phyloP scores from a whole-genome alignment of 139 green algal genomes.

The Yamagishiella unicocca region DNA sequence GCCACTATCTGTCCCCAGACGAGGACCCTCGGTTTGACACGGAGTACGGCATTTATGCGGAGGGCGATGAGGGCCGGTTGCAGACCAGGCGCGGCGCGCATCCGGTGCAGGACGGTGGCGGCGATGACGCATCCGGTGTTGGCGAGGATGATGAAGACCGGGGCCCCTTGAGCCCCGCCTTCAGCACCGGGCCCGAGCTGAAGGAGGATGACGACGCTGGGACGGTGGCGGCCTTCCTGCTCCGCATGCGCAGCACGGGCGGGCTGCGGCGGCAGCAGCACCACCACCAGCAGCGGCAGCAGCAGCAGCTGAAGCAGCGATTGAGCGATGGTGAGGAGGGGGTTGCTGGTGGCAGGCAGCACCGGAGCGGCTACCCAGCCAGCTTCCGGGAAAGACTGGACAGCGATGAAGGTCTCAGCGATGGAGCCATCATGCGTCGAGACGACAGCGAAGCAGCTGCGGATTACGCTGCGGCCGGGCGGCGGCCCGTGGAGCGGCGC shows the following conservation, averaged over 20 bases:
- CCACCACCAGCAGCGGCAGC: neutral
- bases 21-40: neutral
- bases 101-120: neutral
- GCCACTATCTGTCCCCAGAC: conserved; percentile 8
- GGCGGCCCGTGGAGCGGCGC: too few species aligned
- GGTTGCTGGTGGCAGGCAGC: too few species aligned
- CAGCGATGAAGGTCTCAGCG: too few species aligned
- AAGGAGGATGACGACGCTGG: conserved; percentile 5
- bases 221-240: neutral
- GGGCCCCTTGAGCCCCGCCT: neutral
- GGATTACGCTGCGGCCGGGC: too few species aligned
- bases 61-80: neutral
- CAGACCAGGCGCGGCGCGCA: neutral
- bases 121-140: neutral
- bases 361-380: too few species aligned
- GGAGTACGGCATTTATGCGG: neutral
- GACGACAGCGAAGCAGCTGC: too few species aligned
- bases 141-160: neutral
- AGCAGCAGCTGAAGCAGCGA: neutral
- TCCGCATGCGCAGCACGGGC: neutral
- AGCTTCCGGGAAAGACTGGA: too few species aligned
- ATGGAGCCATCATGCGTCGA: too few species aligned
- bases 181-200: neutral
- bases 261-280: neutral
- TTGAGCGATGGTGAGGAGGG: too few species aligned